Evolutionary conservation across 192 early-diverging fungal genomes (phyloP).

Genomic region (Backusella sp.): DNA sequence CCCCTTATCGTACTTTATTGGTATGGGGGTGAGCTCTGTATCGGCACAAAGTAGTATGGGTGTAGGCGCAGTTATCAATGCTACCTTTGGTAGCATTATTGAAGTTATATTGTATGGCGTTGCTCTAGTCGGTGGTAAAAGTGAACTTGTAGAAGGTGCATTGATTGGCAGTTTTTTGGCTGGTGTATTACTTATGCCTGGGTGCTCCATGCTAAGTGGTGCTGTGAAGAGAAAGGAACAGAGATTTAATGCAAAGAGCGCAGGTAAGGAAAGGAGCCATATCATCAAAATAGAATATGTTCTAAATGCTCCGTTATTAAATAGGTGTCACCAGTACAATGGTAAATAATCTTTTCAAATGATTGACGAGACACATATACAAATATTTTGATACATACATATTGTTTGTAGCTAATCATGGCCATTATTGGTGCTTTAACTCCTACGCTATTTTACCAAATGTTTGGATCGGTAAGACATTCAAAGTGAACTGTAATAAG

Average conservation of each 20-base stretch:
- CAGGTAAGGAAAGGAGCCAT: slow-evolving; percentile 45
- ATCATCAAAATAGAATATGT: neutral
- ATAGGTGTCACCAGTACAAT: slow-evolving; percentile 90
- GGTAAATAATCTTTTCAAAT: neutral
- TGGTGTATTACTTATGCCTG: slow-evolving; percentile 89
- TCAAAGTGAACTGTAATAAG: neutral
- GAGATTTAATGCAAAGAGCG: slow-evolving; percentile 91
- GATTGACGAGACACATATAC: neutral
- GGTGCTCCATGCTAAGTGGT: slow-evolving; percentile 91
- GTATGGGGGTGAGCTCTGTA: slow-evolving; percentile 95
- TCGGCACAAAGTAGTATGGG: slow-evolving; percentile 92
- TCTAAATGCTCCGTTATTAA: neutral
- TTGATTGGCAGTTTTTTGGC: slow-evolving; percentile 91
- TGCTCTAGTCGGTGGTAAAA: slow-evolving; percentile 86
- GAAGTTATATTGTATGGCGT: slow-evolving; percentile 94
- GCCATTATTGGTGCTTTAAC: slow-evolving; percentile 89
- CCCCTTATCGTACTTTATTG: slow-evolving; percentile 95
- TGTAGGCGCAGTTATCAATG: slow-evolving; percentile 94
- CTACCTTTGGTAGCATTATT: slow-evolving; percentile 95
- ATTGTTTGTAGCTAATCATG: slow-evolving; percentile 69
- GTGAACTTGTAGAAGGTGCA: slow-evolving; percentile 83
- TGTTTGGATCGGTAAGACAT: slow-evolving; percentile 68
- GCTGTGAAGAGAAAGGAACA: slow-evolving; percentile 91
- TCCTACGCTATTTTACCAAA: slow-evolving; percentile 92
- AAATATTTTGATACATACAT: neutral